phyloP scores from a whole-genome alignment of 2,329 filamentous ascomycete genomes.

The Colletotrichum karsti region DNA sequence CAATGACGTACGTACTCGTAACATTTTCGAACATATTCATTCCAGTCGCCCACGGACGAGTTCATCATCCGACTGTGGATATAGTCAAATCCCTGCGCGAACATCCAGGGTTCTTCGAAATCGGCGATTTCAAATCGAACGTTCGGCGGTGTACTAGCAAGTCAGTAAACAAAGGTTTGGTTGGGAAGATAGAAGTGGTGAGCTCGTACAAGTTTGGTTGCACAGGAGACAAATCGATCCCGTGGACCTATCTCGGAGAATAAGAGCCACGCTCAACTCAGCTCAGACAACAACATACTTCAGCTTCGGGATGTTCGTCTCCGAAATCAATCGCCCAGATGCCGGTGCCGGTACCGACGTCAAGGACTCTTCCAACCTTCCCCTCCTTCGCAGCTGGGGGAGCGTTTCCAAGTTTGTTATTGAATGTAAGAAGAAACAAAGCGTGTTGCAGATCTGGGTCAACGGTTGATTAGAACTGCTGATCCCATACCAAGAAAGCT shows the following conservation, averaged over 20 bases:
- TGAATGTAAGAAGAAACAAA: neutral
- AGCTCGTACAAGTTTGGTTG: constrained; percentile 36
- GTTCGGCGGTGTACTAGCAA: constrained; percentile 45
- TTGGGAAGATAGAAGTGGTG: neutral
- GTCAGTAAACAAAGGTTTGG: neutral
- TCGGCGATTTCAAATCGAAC: constrained; percentile 50
- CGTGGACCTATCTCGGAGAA: constrained; percentile 35
- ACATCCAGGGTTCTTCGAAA: constrained; percentile 35
- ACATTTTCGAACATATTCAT: constrained; percentile 56
- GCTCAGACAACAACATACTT: neutral
- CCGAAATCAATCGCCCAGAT: constrained; percentile 42
- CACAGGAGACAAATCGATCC: constrained; percentile 38
- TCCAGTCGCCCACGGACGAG: constrained; percentile 63
- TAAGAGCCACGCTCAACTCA: neutral
- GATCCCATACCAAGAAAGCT: too few species aligned
- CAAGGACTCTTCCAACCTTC: constrained; percentile 34
- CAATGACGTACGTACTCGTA: constrained; percentile 37
- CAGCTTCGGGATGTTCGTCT: constrained; percentile 36
- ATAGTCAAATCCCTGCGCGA: constrained; percentile 58
- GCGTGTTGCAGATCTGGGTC: neutral
- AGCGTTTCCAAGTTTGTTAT: neutral
- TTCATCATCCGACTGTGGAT: constrained; percentile 65
- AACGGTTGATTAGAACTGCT: too few species aligned
- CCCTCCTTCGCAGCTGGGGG: neutral
- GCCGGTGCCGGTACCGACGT: neutral